These are phyloP conservation scores for Apophysomyces elegans DNA, from an alignment of 371 early-diverging fungal species.

Conservation along the genomic window DNA sequence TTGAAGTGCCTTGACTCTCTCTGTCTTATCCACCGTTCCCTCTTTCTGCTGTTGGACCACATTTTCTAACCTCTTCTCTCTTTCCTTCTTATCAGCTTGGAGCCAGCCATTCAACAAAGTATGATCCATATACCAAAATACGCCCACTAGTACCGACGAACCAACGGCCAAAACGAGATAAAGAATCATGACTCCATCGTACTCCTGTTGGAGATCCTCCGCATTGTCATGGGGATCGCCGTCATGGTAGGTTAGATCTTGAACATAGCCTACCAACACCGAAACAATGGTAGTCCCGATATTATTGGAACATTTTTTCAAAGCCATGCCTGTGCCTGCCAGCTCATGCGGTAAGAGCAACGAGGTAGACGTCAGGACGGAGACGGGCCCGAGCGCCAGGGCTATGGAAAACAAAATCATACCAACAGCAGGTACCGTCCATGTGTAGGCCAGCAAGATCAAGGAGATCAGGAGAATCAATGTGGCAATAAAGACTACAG, in stretches of 20 bases:
- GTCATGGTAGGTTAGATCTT: conserved; percentile 53
- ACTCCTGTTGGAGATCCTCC: conserved; percentile 36
- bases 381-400: conserved; percentile 50
- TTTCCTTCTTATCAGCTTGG: conserved; percentile 37
- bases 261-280: conserved; percentile 52
- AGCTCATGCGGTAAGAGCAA: conserved; percentile 45
- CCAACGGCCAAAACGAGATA: conserved; percentile 36
- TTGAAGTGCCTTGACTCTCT: conserved; percentile 21
- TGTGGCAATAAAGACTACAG: conserved; percentile 39
- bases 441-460: conserved; percentile 41
- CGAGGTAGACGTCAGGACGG: conserved; percentile 45
- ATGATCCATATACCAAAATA: conserved; percentile 45
- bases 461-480: conserved; percentile 40
- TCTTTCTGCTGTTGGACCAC: conserved; percentile 31
- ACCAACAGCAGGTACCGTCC: conserved; percentile 42
- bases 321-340: conserved; percentile 54
- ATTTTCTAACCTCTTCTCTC: conserved; percentile 35
- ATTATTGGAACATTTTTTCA: conserved; percentile 56
- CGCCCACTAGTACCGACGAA: conserved; percentile 26
- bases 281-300: conserved; percentile 56
- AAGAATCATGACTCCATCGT: conserved; percentile 49
- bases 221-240: conserved; percentile 40
- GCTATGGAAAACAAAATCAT: conserved; percentile 54
- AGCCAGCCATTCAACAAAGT: conserved; percentile 41
- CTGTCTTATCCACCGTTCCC: conserved; percentile 22